A percentile compares a stretch with the other conserved stretches of the same genome.
Conservation (phyloP, 2,329 filamentous ascomycete genomes). For the Pseudonectria foliicola region DNA sequence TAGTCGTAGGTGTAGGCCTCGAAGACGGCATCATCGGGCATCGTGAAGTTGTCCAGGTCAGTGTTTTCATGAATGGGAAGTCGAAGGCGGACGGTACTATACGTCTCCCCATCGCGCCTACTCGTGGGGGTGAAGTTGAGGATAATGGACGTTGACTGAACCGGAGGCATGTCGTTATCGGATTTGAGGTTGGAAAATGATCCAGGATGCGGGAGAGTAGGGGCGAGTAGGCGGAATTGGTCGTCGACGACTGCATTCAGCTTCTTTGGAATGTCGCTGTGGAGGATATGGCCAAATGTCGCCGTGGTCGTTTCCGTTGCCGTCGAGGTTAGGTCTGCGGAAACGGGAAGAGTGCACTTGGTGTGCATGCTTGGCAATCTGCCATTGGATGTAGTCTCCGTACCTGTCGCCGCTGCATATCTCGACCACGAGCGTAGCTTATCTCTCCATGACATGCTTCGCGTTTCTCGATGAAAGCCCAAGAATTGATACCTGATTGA, state of each 20-base stretch:
- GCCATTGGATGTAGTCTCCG: neutral
- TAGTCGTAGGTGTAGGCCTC: constrained; percentile 22
- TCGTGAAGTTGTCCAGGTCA: constrained; percentile 20
- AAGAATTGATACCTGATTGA: constrained; percentile 11
- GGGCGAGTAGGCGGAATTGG: constrained; percentile 33
- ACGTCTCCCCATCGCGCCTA: neutral
- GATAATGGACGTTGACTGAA: constrained; percentile 30
- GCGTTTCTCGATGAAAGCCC: constrained; percentile 22
- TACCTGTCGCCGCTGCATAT: constrained; percentile 15
- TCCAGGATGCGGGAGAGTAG: constrained; percentile 40
- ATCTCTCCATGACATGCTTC: constrained; percentile 29
- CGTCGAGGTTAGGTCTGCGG: neutral
- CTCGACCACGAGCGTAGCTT: constrained; percentile 26
- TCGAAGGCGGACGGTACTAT: constrained; percentile 18
- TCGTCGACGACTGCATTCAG: constrained; percentile 2
- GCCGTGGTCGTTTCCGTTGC: constrained; percentile 28
- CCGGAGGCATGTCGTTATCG: constrained; percentile 20
- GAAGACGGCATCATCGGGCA: constrained; percentile 26
- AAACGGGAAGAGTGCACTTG: neutral
- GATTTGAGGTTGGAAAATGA: constrained; percentile 32
- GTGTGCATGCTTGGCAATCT: constrained; percentile 1
- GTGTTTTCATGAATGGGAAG: constrained; percentile 24
- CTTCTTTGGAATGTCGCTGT: constrained; percentile 12
- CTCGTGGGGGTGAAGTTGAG: constrained; percentile 39
- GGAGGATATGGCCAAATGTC: constrained; percentile 46